A percentile compares a stretch with the other conserved stretches of the same genome.
Conservation (phyloP, 2,329 filamentous ascomycete species). For the Sporothrix pallida region DNA sequence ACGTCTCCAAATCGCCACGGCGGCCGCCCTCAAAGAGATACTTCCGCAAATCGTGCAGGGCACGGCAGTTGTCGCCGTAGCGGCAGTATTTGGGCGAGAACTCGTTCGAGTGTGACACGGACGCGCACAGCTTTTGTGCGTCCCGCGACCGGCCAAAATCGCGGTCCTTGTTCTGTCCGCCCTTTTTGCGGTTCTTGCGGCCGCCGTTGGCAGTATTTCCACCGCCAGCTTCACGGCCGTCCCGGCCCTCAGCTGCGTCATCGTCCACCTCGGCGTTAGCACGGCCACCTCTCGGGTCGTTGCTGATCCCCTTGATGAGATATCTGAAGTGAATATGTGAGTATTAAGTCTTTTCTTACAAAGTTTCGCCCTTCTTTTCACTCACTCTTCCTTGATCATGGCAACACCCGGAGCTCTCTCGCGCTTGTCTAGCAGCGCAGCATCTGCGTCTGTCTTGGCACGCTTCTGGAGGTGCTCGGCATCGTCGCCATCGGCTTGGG, state of each 20-base stretch:
- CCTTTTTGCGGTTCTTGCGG: slow-evolving; percentile 48
- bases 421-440: slow-evolving; percentile 39
- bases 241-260: slow-evolving; percentile 56
- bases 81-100: slow-evolving; percentile 80
- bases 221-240: slow-evolving; percentile 33
- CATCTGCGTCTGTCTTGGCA: slow-evolving; percentile 56
- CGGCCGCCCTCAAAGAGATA: slow-evolving; percentile 86
- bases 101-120: slow-evolving; percentile 72
- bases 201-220: slow-evolving; percentile 26
- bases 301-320: slow-evolving; percentile 44
- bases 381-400: slow-evolving; percentile 75
- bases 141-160: slow-evolving; percentile 82
- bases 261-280: slow-evolving; percentile 49
- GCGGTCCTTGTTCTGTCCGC: slow-evolving; percentile 83
- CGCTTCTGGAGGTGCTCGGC: slow-evolving; percentile 57
- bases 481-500: not conserved
- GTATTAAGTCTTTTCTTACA: not conserved
- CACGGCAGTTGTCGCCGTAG: slow-evolving; percentile 80
- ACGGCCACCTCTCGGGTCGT: slow-evolving; percentile 11
- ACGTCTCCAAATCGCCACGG: slow-evolving; percentile 76
- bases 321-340: slow-evolving; percentile 45
- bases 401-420: slow-evolving; percentile 63
- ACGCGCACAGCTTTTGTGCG: slow-evolving; percentile 76
- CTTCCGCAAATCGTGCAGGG: slow-evolving; percentile 81
- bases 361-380: slow-evolving; percentile 26